Conservation (phyloP, 768 basidiomycete genomes). For the Leccinum boreale region DNA sequence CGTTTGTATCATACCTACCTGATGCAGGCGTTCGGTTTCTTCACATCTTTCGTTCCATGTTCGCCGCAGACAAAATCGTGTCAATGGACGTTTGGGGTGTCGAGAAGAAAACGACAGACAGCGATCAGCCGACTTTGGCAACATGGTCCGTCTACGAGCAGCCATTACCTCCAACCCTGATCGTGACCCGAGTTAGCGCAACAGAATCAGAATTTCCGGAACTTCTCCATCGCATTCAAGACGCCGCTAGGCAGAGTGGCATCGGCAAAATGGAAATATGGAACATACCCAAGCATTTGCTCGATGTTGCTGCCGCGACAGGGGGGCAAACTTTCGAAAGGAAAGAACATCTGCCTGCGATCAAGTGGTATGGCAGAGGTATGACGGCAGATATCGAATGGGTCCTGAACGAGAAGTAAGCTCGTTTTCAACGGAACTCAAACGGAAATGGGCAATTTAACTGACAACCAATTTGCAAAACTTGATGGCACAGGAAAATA, state of each 20-base stretch:
- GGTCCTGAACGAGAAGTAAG: slow-evolving; percentile 48
- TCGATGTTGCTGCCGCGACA: slow-evolving; percentile 21
- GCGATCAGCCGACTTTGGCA: slow-evolving; percentile 29
- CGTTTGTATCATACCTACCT: slow-evolving; percentile 41
- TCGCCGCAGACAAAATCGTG: slow-evolving; percentile 8
- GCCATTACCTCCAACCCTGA: slow-evolving; percentile 33
- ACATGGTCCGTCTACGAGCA: slow-evolving; percentile 44
- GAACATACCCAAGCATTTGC: slow-evolving; percentile 39
- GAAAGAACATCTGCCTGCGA: slow-evolving; percentile 38
- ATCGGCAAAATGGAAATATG: slow-evolving; percentile 45
- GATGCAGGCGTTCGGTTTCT: slow-evolving; percentile 43
- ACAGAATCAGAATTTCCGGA: slow-evolving; percentile 29
- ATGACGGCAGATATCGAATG: slow-evolving; percentile 35
- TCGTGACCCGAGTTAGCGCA: slow-evolving; percentile 43
- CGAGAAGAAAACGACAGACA: slow-evolving; percentile 5
- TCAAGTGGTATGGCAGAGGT: slow-evolving; percentile 49
- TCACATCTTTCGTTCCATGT: slow-evolving; percentile 34
- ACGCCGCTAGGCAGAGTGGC: slow-evolving; percentile 33
- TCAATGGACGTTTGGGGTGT: slow-evolving; percentile 21
- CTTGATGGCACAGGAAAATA: too few relatives aligned
- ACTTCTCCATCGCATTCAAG: slow-evolving; percentile 35
- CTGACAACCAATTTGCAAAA: neutral
- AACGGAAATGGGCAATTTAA: neutral
- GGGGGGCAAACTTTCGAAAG: slow-evolving; percentile 34
- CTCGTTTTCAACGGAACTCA: neutral